A percentile compares a stretch with the other conserved stretches of the same genome.
These are phyloP conservation scores for Trichophyton verrucosum DNA, from an alignment of 2,329 filamentous ascomycete species.

Conservation along the genomic window DNA sequence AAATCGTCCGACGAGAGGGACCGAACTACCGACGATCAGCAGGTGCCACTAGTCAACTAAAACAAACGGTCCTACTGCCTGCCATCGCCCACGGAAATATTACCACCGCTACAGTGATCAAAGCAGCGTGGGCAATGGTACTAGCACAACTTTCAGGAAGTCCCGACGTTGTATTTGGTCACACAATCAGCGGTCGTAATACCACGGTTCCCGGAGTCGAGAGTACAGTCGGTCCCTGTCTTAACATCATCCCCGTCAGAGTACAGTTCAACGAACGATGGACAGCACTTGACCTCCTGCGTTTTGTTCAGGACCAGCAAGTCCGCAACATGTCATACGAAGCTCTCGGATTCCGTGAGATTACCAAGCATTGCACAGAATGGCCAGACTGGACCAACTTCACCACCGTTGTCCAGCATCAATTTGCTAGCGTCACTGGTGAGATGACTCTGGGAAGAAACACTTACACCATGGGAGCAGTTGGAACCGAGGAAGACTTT, in stretches of 20 bases:
- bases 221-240: constrained; percentile 51
- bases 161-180: constrained; percentile 52
- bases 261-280: constrained; percentile 42
- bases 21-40: constrained; percentile 27
- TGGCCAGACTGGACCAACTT: constrained; percentile 32
- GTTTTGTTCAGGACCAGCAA: constrained; percentile 45
- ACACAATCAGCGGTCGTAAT: constrained; percentile 54
- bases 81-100: constrained; percentile 43
- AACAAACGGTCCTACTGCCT: constrained; percentile 24
- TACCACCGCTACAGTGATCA: constrained; percentile 53
- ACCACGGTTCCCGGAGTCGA: constrained; percentile 45
- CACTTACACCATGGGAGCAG: constrained; percentile 28
- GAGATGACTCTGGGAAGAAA: constrained; percentile 28
- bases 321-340: constrained; percentile 45
- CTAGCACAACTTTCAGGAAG: constrained; percentile 43
- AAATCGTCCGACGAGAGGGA: constrained; percentile 24
- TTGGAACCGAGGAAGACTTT: constrained; percentile 30
- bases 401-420: constrained; percentile 31
- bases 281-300: constrained; percentile 43
- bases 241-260: constrained; percentile 55
- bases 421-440: constrained; percentile 26
- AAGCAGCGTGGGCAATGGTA: constrained; percentile 53
- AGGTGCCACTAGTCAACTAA: constrained; percentile 26
- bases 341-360: constrained; percentile 43
- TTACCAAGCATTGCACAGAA: constrained; percentile 34